Conservation (phyloP, 139 green algal species). For the Mesotaenium endlicherianum region DNA sequence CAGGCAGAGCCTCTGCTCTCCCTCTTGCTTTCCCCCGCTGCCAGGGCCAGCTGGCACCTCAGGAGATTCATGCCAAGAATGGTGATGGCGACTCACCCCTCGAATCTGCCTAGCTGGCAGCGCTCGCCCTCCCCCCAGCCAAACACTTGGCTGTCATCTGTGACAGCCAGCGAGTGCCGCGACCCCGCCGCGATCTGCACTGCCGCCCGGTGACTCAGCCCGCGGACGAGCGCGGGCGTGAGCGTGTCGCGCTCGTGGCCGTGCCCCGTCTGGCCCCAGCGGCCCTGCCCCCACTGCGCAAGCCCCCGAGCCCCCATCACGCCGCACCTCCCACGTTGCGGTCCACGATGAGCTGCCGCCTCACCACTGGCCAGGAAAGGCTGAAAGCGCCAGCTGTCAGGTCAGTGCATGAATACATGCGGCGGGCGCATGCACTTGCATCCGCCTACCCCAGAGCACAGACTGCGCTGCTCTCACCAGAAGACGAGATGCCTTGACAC, state of each 20-base stretch:
- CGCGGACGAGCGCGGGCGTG: not conserved
- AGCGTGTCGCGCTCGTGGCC: constrained; percentile 31
- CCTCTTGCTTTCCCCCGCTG: not conserved
- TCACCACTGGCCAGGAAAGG: too few species aligned
- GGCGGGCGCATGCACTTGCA: too few species aligned
- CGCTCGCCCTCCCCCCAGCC: constrained; percentile 55
- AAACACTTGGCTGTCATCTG: constrained; percentile 19
- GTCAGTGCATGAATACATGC: too few species aligned
- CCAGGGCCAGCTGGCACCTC: not conserved
- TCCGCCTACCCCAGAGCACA: too few species aligned
- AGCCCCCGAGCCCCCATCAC: too few species aligned
- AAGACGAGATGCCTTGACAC: too few species aligned
- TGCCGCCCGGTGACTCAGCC: not conserved
- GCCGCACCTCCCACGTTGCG: too few species aligned
- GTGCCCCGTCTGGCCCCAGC: constrained; percentile 69
- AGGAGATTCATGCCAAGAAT: constrained; percentile 1
- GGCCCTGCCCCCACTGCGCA: constrained; percentile 61
- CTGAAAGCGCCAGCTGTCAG: too few species aligned
- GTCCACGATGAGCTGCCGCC: too few species aligned
- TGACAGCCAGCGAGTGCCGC: constrained; percentile 54
- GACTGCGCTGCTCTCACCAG: too few species aligned
- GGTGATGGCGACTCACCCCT: not conserved
- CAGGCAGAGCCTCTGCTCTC: too few species aligned
- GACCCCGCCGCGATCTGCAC: constrained; percentile 31
- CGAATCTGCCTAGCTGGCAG: constrained; percentile 55